Percentiles rank a stretch among this genome's conserved stretches.
Evolutionary conservation across 2,329 filamentous ascomycete species (phyloP).

Genomic region (Trichothecium sympodiale): DNA sequence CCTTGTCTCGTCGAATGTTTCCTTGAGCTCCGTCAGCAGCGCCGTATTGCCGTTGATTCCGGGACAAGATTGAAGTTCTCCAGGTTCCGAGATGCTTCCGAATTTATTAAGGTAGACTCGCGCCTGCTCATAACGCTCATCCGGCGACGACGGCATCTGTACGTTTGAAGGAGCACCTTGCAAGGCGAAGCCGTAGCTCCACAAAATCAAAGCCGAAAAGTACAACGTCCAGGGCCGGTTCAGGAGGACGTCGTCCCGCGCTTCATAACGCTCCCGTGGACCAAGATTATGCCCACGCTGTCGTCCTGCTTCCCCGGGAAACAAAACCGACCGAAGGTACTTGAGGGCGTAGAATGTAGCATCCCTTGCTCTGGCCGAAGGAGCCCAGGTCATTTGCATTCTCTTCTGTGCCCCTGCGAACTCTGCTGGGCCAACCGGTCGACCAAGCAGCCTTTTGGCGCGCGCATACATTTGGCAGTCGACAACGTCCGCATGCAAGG

Average conservation of each 20-base stretch:
- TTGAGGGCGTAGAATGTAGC: conserved; percentile 87
- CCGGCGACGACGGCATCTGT: conserved; percentile 42
- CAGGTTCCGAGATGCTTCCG: conserved; percentile 60
- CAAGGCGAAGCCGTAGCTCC: conserved; percentile 86
- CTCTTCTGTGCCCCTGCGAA: conserved; percentile 67
- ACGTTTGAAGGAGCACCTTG: conserved; percentile 60
- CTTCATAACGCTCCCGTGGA: conserved; percentile 50
- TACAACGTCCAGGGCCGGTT: conserved; percentile 95
- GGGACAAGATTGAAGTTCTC: conserved; percentile 60
- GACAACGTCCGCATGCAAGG: conserved; percentile 94
- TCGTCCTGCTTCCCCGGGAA: conserved; percentile 34
- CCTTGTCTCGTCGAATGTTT: conserved; percentile 69
- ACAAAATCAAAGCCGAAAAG: conserved; percentile 83
- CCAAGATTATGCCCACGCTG: conserved; percentile 18
- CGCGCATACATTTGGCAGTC: conserved; percentile 94
- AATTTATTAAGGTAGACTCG: conserved; percentile 63
- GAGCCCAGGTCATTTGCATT: conserved; percentile 85
- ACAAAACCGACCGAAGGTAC: conserved; percentile 75
- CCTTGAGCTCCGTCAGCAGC: conserved; percentile 68
- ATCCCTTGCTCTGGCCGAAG: conserved; percentile 76
- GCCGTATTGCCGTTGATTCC: conserved; percentile 78
- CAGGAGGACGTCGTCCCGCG: conserved; percentile 77
- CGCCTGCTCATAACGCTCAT: conserved; percentile 69
- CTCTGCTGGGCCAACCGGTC: conserved; percentile 74
- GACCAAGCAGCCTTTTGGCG: conserved; percentile 72